Base-by-base conservation (phyloP, 108 stramenopile species). In the Skeletonema potamos region DNA sequence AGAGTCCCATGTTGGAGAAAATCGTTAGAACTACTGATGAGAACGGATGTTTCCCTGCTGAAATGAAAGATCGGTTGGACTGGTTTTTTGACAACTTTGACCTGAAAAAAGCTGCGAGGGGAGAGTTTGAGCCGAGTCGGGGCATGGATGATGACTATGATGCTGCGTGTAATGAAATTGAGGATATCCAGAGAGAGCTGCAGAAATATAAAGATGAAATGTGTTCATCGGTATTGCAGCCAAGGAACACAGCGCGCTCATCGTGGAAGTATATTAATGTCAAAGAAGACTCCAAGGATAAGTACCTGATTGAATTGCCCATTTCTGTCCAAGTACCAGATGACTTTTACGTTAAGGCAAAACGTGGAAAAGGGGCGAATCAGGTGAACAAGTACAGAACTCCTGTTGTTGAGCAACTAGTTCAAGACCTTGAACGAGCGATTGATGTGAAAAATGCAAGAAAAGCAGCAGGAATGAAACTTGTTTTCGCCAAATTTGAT, bases 21-120 rank as follows among this genome's bases (percentile, higher is more conserved):
- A 76, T 96, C 51, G 91, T 95, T 7, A 64, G 83, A 32, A 64
- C 69, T n/a, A 81, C 74, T 36, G 74, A 86, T 59, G 81, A 89
- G n/a, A 94, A 92, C 6, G 96, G 96, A 7, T 87, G 84, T 37
- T 94, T 99, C 58, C 97, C 98, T 5, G 27, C 74, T 17, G 86
- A 89, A 20, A 88, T 98, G 84, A 70, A 65, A 7, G 77, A 92
- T 13, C 74, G 84, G 26, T 71, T 99, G 32, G 90, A 90, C 60
- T 96, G 86, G 86, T 99, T 97, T 81, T 81, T 93, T 64, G 84
- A 94, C 8, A 96, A 96, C 27, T 98, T 99, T 73, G 97, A 99
- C 64, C 87, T 86, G 28, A 82, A 84, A 20, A 74, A 91, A 59
- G 97, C 99, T 7, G 89, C 85, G 46, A 77, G 70, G n/a, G 94